These are phyloP conservation scores for Capsicum baccatum DNA, from an alignment of 257 asterid species.

Conservation along the genomic window DNA sequence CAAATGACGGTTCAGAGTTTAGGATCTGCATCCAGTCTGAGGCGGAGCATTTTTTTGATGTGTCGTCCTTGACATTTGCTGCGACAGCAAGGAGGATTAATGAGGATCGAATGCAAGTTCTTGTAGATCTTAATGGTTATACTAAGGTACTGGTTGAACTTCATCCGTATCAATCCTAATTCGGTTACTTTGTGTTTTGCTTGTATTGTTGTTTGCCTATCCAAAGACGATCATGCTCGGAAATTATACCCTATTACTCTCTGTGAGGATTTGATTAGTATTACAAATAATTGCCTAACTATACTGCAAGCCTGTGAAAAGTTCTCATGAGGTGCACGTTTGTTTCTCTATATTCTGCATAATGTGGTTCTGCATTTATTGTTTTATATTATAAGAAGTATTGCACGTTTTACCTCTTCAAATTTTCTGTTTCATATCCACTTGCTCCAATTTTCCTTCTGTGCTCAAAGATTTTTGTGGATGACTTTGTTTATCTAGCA, in stretches of 20 bases:
- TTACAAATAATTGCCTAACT: background rate
- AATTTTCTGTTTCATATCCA: background rate
- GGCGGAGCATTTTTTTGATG: slow-evolving; percentile 88
- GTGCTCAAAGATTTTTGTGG: background rate
- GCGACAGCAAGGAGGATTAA: slow-evolving; percentile 49
- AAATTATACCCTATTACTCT: background rate
- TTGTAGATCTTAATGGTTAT: slow-evolving; percentile 92
- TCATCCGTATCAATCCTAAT: slow-evolving; percentile 12
- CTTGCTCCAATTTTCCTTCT: background rate
- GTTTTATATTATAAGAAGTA: background rate
- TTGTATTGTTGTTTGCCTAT: background rate
- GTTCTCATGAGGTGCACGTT: slow-evolving; percentile 3
- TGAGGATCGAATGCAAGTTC: slow-evolving; percentile 89
- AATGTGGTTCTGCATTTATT: background rate
- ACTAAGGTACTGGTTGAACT: slow-evolving; percentile 65
- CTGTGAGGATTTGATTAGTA: background rate
- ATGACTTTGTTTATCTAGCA: background rate
- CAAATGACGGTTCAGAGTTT: slow-evolving; percentile 94
- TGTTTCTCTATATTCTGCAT: background rate
- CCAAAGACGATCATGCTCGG: background rate
- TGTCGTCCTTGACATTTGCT: slow-evolving; percentile 91
- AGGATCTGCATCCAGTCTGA: slow-evolving; percentile 83
- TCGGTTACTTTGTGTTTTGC: background rate
- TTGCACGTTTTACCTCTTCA: background rate
- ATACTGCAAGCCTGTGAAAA: background rate